A percentile compares a stretch with the other conserved stretches of the same genome.
Conservation (phyloP, 2,329 filamentous ascomycete genomes). For the Colletotrichum sp. region DNA sequence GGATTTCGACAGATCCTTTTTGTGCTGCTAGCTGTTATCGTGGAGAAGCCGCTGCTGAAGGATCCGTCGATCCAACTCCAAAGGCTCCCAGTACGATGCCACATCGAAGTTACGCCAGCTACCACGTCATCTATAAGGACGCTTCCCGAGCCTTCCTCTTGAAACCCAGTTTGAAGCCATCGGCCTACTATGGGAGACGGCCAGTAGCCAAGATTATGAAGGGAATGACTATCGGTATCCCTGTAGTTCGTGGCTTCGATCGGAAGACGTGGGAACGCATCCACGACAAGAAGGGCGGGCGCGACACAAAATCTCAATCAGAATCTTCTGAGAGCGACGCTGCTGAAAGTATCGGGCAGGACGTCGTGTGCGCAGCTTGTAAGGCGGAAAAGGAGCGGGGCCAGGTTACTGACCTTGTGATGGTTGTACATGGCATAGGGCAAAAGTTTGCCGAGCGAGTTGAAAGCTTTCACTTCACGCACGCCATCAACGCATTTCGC, state of each 20-base stretch:
- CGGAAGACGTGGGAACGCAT: slow-evolving; percentile 75
- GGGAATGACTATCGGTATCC: slow-evolving; percentile 80
- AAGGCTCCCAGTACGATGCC: slow-evolving; percentile 40
- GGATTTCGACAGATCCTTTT: slow-evolving; percentile 58
- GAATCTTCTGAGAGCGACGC: slow-evolving; percentile 15
- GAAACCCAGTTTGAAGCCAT: slow-evolving; percentile 84
- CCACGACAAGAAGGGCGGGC: slow-evolving; percentile 53
- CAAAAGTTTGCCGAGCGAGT: slow-evolving; percentile 95
- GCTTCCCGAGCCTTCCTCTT: slow-evolving; percentile 79
- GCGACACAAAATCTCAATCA: slow-evolving; percentile 29
- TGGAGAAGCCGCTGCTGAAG: slow-evolving; percentile 63
- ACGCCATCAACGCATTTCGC: slow-evolving; percentile 90
- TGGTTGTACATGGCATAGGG: slow-evolving; percentile 94
- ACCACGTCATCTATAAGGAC: slow-evolving; percentile 88
- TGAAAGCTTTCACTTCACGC: slow-evolving; percentile 96
- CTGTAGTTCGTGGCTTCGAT: slow-evolving; percentile 90
- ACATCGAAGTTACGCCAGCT: slow-evolving; percentile 68
- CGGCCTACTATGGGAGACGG: slow-evolving; percentile 79
- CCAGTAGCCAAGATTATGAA: slow-evolving; percentile 86
- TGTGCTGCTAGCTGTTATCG: slow-evolving; percentile 64
- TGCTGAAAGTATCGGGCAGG: slow-evolving; percentile 19
- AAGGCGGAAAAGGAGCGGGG: slow-evolving; percentile 65
- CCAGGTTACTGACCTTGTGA: slow-evolving; percentile 82
- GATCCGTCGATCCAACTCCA: slow-evolving; percentile 42
- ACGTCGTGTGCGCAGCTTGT: slow-evolving; percentile 60